Base-by-base conservation (phyloP, 176 grass and related monocot species). In the Bonia amplexicaulis region DNA sequence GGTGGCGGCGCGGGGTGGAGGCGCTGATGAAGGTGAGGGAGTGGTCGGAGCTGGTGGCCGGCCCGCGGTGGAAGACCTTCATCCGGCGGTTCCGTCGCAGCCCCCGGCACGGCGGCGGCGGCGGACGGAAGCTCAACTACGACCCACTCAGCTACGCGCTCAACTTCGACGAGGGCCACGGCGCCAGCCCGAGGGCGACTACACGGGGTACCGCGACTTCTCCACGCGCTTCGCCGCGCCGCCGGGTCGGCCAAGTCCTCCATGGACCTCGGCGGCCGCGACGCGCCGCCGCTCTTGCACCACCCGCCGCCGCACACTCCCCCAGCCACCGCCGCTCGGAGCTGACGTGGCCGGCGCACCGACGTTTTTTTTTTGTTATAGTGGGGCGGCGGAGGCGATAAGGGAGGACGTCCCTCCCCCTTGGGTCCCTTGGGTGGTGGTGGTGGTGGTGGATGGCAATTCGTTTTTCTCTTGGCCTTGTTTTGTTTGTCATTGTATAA, bases 11-110 rank as follows among this genome's bases (percentile, higher is more conserved):
- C 64, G 92, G 93, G 31, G 75, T 91, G 78, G 86, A 85, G 57
- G 85, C 89, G 47, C 27, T 89, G 20, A 92, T 92, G 93, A 99
- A 94, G 90, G 86, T 90, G 65, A 78, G 96, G 17, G 96, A 99
- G 90, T 99, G 96, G 96, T 99, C 93, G 66, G 96, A 99, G 91
- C 81, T 99, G 41, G 90, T 92, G 19, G 96, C 96, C 1, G 93
- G 96, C 2, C 96, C 96, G 65, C 77, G 90, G 41, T 99, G 96
- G 96, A 99, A 99, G 91, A 99, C 93, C 82, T 99, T 99, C 84
- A 90, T 96, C 81, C 93, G 96, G 25, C 89, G 88, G 22, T 92
- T 98, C 93, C 76, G 87, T 16, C 85, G 93, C 47, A 33, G 79
- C 27, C 82, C 51, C 33, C 69, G 85, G 6, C 80, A 59, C 33